Evolutionary conservation across 352 stramenopile species (phyloP).

Genomic region (Phytopythium sindhum): DNA sequence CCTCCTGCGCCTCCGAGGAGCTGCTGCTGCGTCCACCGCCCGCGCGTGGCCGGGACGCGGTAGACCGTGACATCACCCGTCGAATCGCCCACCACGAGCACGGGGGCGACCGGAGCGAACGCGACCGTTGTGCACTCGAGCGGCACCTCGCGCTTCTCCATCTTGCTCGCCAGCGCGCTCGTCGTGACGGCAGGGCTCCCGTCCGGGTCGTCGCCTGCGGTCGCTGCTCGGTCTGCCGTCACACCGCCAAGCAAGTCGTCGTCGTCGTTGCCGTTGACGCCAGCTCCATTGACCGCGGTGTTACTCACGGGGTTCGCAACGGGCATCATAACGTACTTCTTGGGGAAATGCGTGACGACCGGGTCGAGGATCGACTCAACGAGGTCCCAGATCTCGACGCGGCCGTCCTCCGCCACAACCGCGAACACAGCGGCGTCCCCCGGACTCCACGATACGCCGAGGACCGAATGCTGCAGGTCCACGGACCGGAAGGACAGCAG

Average conservation of each 20-base stretch:
- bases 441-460: constrained; percentile 87
- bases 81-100: constrained; percentile 75
- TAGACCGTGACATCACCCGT: constrained; percentile 76
- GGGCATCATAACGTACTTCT: constrained; percentile 29
- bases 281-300: constrained; percentile 4
- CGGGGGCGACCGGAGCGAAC: constrained; percentile 64
- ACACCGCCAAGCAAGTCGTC: constrained; percentile 5
- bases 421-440: constrained; percentile 81
- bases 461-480: constrained; percentile 75
- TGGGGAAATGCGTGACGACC: constrained; percentile 72
- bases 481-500: constrained; percentile 74
- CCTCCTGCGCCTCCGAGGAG: constrained; percentile 11
- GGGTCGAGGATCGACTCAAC: constrained; percentile 80
- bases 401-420: constrained; percentile 84
- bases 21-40: constrained; percentile 19
- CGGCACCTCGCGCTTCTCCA: constrained; percentile 31
- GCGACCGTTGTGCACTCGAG: constrained; percentile 69
- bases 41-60: constrained; percentile 36
- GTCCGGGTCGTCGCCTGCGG: not conserved
- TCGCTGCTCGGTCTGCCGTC: constrained; percentile 1
- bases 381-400: constrained; percentile 92
- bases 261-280: constrained; percentile 10
- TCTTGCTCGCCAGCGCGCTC: not conserved
- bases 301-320: constrained; percentile 7
- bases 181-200: constrained; percentile 4